These are phyloP conservation scores for Colletotrichum camelliae DNA, from an alignment of 2,329 filamentous ascomycete genomes.

Conservation along the genomic window DNA sequence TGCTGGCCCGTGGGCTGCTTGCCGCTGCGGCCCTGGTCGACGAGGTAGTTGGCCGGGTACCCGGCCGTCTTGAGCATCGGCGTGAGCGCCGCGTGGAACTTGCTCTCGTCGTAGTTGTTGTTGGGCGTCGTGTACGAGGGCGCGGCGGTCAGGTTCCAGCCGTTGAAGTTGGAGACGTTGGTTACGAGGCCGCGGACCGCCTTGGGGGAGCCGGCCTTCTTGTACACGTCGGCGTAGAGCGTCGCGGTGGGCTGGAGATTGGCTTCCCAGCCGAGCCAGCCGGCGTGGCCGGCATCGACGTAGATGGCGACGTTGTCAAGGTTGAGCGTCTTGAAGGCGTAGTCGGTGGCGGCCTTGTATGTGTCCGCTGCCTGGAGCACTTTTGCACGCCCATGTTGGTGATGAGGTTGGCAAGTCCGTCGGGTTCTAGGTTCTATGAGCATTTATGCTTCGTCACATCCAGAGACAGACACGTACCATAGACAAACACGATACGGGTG, in stretches of 20 bases:
- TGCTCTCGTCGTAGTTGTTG: conserved; percentile 22
- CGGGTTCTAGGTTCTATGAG: conserved; percentile 27
- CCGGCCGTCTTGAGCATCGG: conserved; percentile 19
- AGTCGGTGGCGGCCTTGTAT: conserved; percentile 36
- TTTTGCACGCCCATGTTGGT: conserved; percentile 36
- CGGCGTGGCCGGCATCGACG: conserved; percentile 42
- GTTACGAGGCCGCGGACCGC: conserved; percentile 40
- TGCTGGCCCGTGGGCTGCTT: conserved; percentile 57
- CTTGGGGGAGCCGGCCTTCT: conserved; percentile 35
- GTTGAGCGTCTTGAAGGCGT: conserved; percentile 37
- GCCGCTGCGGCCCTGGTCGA: conserved; percentile 24
- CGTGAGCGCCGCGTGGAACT: conserved; percentile 19
- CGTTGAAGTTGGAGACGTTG: conserved; percentile 41
- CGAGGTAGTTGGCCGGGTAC: conserved; percentile 22
- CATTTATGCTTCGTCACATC: conserved; percentile 28
- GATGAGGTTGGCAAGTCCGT: conserved; percentile 41
- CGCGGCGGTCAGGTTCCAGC: conserved; percentile 18
- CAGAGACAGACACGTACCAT: conserved; percentile 24
- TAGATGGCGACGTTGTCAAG: conserved; percentile 42
- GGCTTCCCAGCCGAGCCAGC: conserved; percentile 40
- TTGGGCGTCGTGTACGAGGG: conserved; percentile 29
- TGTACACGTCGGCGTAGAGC: conserved; percentile 33
- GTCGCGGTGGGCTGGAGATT: conserved; percentile 33
- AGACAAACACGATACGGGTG: conserved; percentile 12
- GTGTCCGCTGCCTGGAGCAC: conserved; percentile 31